These are phyloP conservation scores for Coemansia sp. DNA, from an alignment of 192 early-diverging fungal species.

Conservation along the genomic window DNA sequence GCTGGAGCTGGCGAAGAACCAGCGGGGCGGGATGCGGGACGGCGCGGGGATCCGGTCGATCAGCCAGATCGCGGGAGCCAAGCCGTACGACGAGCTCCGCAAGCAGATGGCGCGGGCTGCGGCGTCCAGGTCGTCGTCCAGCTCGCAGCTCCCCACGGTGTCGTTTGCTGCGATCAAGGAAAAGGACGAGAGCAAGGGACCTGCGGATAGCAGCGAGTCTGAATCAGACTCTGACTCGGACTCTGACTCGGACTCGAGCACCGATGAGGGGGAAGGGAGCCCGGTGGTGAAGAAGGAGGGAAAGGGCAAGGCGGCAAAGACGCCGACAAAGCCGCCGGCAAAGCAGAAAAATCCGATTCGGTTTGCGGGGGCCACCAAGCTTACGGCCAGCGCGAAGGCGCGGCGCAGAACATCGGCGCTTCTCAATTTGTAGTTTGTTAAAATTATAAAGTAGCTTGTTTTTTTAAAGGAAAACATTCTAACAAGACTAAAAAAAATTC, in stretches of 20 bases:
- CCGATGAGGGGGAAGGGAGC: neutral
- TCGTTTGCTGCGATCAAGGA: neutral
- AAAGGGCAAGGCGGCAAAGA: neutral
- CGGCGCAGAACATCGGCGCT: slow-evolving; percentile 39
- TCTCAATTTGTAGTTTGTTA: slow-evolving; percentile 12
- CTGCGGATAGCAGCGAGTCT: slow-evolving; percentile 3
- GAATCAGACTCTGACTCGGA: slow-evolving; percentile 10
- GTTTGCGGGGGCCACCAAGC: slow-evolving; percentile 35
- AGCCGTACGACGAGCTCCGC: slow-evolving; percentile 42
- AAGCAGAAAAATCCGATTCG: slow-evolving; percentile 22
- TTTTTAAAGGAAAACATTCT: neutral
- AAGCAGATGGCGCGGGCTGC: slow-evolving; percentile 36
- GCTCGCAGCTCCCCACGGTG: neutral
- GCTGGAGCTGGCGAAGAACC: slow-evolving; percentile 24
- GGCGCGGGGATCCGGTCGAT: slow-evolving; percentile 32
- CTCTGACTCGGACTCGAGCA: slow-evolving; percentile 7
- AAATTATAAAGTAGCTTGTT: no score
- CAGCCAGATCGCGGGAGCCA: slow-evolving; percentile 38
- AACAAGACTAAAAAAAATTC: neutral
- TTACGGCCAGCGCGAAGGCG: slow-evolving; percentile 27
- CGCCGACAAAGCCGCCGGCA: neutral
- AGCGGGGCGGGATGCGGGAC: slow-evolving; percentile 15
- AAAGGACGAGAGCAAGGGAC: neutral
- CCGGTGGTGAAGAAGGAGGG: neutral
- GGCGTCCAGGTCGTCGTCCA: neutral